These are phyloP conservation scores for Talaromyces verruculosus DNA, from an alignment of 2,329 filamentous ascomycete genomes.

Conservation along the genomic window DNA sequence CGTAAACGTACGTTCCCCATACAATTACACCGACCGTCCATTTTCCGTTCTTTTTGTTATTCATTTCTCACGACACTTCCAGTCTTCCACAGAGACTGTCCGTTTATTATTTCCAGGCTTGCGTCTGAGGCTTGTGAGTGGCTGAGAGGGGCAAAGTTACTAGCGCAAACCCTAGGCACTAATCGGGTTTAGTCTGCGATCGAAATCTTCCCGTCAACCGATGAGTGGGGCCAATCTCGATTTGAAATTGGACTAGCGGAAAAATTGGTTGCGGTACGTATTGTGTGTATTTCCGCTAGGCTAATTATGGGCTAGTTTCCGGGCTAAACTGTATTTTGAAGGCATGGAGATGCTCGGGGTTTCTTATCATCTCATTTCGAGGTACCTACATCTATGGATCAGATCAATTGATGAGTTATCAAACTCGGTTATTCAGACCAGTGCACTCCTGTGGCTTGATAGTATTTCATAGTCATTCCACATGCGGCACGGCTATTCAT, in stretches of 20 bases:
- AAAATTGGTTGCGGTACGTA: not conserved
- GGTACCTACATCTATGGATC: not conserved
- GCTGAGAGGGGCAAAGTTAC: not conserved
- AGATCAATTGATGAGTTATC: slow-evolving; percentile 1
- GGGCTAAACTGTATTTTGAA: not conserved
- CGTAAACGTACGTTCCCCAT: not conserved
- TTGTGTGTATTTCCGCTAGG: not conserved
- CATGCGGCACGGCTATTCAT: not conserved
- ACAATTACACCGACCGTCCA: not conserved
- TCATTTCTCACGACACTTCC: not conserved
- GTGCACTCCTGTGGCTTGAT: not conserved
- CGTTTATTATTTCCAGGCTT: not conserved
- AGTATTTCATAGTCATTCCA: not conserved
- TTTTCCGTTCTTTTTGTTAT: not conserved
- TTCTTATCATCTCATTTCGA: not conserved
- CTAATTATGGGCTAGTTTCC: not conserved
- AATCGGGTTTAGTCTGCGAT: not conserved
- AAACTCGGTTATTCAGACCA: not conserved
- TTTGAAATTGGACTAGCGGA: not conserved
- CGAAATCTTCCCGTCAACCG: not conserved
- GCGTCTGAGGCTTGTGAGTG: not conserved
- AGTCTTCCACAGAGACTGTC: not conserved
- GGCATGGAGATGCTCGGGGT: not conserved
- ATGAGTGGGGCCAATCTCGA: not conserved
- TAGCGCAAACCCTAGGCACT: not conserved